Conservation (phyloP, 345 rosid species). For the Syzygium grande region DNA sequence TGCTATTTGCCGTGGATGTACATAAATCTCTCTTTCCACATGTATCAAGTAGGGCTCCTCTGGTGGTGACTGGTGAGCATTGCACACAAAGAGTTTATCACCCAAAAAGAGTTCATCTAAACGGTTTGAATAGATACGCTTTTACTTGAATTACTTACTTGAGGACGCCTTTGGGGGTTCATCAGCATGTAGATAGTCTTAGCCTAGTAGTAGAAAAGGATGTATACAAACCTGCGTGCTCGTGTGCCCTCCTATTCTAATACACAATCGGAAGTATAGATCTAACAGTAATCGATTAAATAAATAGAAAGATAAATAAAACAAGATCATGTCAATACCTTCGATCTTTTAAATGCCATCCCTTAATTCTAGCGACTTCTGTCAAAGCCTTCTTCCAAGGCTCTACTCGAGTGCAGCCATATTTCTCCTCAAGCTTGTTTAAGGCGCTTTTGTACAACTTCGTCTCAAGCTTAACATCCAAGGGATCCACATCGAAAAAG, state of each 20-base stretch:
- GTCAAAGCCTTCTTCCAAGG: neutral
- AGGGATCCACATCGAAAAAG: neutral
- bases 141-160: neutral
- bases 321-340: rapidly evolving
- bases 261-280: neutral
- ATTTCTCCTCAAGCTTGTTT: rapidly evolving
- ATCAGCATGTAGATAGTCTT: neutral
- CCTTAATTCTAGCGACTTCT: rapidly evolving
- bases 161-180: neutral
- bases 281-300: neutral
- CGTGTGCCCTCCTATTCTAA: neutral
- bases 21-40: too few species aligned
- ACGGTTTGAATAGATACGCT: neutral
- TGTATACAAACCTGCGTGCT: neutral
- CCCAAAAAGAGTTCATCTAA: neutral
- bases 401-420: neutral
- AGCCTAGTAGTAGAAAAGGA: neutral
- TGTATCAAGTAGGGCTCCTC: too few species aligned
- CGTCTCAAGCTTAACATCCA: neutral
- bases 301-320: rapidly evolving
- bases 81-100: too few species aligned
- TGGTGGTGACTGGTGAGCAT: too few species aligned
- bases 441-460: neutral
- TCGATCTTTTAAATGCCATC: neutral
- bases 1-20: neutral